Evolutionary conservation across 805 yeast species (phyloP), one percentile per base, ranked within the genome.

Genomic region (Starmerella floricola): DNA sequence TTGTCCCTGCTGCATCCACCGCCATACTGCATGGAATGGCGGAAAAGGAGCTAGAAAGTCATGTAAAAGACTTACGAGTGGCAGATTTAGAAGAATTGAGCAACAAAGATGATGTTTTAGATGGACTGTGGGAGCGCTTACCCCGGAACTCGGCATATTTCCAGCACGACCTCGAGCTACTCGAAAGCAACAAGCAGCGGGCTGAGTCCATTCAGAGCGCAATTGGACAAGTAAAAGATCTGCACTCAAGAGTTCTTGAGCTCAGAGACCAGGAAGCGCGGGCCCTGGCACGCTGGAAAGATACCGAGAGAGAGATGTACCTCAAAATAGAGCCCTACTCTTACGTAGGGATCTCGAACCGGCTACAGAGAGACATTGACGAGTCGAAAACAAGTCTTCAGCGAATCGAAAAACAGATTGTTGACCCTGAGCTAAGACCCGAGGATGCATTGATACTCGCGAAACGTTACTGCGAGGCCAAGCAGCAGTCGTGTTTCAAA

Each of bases 311-410:
- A 1, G 55, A 64, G 13, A 64, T 71, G 63, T 50, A 60, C 38
- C 23, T 51, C 1, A 41, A 55, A 0, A 40, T 65, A 4, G 57
- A 59, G 29, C 68, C 66, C 29, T 69, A 64, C 49, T 58, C 68
- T 36, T 52, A 58, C 15, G 59, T 56, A 1, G 62, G 64, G 1
- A 45, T 71, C 10, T 55, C 21, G 18, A 31, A 17, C 2, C 2
- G 12, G 2, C 13, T 38, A 3, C 21, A 30, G 15, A 30, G 17
- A 12, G 21, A 33, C 8, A 6, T 34, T 1, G 18, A 15, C 5
- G 23, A 23, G 21, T 23, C 4, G 26, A 8, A 3, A 6, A 5
- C 19, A 12, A 26, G 2, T 4, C 15, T 15, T 3, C 24, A 15
- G 6, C 35, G 28, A 2, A 2, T 35, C 6, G 35, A 38, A 8